Evolutionary conservation across 768 basidiomycete species (phyloP).

Genomic region (Dentipellis sp.): DNA sequence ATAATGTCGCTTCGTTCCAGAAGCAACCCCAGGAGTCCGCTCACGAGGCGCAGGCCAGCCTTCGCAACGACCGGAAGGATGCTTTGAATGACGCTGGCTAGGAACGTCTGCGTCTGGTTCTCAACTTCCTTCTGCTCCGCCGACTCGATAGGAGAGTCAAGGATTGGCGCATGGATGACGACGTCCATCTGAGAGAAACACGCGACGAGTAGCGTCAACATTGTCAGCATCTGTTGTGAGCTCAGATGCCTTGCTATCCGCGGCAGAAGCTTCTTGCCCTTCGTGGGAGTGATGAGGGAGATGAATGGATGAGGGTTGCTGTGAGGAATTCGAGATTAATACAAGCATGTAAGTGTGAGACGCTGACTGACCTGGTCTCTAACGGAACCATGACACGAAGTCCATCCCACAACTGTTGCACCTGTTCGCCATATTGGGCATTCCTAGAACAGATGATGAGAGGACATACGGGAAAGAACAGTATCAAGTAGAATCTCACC

Average conservation of each 20-base stretch:
- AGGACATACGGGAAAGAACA: not conserved
- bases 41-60: conserved; percentile 73
- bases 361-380: conserved; percentile 67
- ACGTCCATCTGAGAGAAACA: conserved; percentile 95
- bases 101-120: conserved; percentile 83
- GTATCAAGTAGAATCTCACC: not conserved
- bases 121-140: conserved; percentile 63
- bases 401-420: conserved; percentile 71
- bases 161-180: conserved; percentile 62
- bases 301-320: conserved; percentile 97
- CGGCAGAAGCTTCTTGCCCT: conserved; percentile 89
- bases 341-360: not conserved
- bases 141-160: conserved; percentile 59
- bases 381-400: conserved; percentile 85
- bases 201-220: conserved; percentile 86
- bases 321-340: not conserved
- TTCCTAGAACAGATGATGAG: conserved; percentile 35
- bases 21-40: conserved; percentile 77
- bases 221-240: conserved; percentile 70
- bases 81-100: conserved; percentile 78
- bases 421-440: conserved; percentile 41
- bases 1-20: conserved; percentile 72
- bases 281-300: conserved; percentile 76
- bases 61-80: conserved; percentile 75
- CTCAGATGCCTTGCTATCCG: conserved; percentile 80